A percentile compares a stretch with the other conserved stretches of the same genome.
These are phyloP conservation scores for Leccinum pachyderme DNA, from an alignment of 1,284 basidiomycete genomes.

Conservation along the genomic window DNA sequence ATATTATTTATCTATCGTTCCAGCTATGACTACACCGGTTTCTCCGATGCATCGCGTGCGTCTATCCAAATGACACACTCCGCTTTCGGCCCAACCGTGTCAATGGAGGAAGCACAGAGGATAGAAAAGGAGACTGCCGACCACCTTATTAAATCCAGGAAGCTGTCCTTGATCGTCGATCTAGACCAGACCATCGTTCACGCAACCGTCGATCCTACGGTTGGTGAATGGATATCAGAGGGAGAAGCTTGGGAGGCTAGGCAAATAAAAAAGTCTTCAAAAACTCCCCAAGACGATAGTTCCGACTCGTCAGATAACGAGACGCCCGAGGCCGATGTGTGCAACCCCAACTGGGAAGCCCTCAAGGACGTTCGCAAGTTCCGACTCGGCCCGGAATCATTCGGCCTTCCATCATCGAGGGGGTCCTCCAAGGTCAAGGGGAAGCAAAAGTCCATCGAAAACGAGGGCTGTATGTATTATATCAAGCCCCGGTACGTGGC, in stretches of 20 bases:
- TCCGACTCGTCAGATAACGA: conserved; percentile 40
- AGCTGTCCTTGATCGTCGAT: conserved; percentile 95
- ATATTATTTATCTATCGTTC: conserved; percentile 11
- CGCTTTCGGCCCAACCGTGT: conserved; percentile 75
- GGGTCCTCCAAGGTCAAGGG: conserved; percentile 39
- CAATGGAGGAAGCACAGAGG: conserved; percentile 83
- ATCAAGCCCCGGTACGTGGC: conserved; percentile 85
- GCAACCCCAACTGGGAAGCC: conserved; percentile 88
- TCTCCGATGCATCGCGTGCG: conserved; percentile 76
- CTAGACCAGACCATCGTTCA: conserved; percentile 99
- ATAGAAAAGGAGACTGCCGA: conserved; percentile 83
- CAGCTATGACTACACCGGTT: conserved; percentile 85
- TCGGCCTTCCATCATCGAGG: conserved; percentile 45
- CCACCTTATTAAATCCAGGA: conserved; percentile 72
- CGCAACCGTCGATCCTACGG: conserved; percentile 97
- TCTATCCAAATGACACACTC: conserved; percentile 86
- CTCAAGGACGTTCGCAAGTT: conserved; percentile 89
- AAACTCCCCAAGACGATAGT: conserved; percentile 26
- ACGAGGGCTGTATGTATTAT: conserved; percentile 91
- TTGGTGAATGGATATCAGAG: conserved; percentile 94
- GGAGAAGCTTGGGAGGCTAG: conserved; percentile 72
- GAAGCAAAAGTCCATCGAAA: conserved; percentile 62
- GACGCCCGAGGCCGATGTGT: conserved; percentile 48
- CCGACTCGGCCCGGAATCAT: conserved; percentile 78
- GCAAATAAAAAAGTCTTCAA: conserved; percentile 36